Conservation (phyloP, 1,284 basidiomycete genomes). For the Puccinia novopanici region DNA sequence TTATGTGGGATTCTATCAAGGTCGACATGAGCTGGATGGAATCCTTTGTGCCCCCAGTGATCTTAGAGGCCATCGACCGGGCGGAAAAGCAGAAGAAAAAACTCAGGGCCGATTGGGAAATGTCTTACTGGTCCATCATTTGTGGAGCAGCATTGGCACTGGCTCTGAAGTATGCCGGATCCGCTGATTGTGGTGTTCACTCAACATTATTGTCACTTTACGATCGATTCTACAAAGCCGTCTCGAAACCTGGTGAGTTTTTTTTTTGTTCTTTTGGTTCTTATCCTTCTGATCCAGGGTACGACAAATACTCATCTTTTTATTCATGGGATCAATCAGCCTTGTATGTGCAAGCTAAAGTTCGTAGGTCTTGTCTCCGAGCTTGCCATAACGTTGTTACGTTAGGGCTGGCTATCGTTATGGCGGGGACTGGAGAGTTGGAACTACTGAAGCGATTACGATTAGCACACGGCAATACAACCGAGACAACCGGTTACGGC, state of each 20-base stretch:
- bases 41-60: constrained; percentile 71
- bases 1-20: constrained; percentile 80
- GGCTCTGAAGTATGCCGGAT: constrained; percentile 89
- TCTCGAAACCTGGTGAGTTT: constrained; percentile 60
- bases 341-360: constrained; percentile 56
- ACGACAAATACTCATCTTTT: constrained; percentile 61
- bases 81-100: constrained; percentile 59
- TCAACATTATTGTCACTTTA: constrained; percentile 76
- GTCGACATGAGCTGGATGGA: constrained; percentile 78
- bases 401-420: constrained; percentile 81
- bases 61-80: constrained; percentile 67
- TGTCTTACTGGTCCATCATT: constrained; percentile 84
- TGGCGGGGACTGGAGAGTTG: constrained; percentile 95
- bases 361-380: constrained; percentile 80
- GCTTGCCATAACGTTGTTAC: constrained; percentile 85
- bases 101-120: constrained; percentile 70
- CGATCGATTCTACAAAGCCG: constrained; percentile 67
- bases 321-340: constrained; percentile 43
- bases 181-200: constrained; percentile 82
- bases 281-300: constrained; percentile 62
- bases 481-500: constrained; percentile 76
- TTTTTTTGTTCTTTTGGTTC: too few species aligned
- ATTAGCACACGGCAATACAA: constrained; percentile 85
- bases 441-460: constrained; percentile 84
- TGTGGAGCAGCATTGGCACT: constrained; percentile 88